Percentiles rank a stretch among this genome's conserved stretches.
phyloP scores from a whole-genome alignment of 306 rosid genomes.

The Myrica gale region DNA sequence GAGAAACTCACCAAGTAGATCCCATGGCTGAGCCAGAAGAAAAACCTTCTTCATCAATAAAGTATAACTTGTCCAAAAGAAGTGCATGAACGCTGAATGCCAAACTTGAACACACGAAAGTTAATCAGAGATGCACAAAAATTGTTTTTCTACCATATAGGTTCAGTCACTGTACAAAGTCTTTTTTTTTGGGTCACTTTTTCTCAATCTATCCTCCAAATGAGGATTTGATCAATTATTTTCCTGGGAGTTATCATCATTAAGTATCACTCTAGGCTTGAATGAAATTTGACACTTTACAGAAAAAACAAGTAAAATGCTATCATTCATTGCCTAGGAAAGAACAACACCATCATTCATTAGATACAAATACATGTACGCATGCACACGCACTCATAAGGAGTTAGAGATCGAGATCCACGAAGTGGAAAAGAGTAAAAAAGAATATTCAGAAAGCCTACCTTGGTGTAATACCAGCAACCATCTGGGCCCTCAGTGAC shows the following conservation, averaged over 20 bases:
- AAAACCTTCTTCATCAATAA: neutral
- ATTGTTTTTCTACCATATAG: neutral
- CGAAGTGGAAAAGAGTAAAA: conserved; percentile 8
- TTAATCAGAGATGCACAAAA: neutral
- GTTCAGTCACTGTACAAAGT: too few species aligned
- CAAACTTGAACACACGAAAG: neutral
- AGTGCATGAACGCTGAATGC: neutral
- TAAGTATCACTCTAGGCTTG: neutral
- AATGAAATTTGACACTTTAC: neutral
- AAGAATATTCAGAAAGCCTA: conserved; percentile 30
- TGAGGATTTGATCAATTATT: neutral
- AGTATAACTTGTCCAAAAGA: neutral
- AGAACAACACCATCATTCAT: neutral
- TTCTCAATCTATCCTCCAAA: neutral
- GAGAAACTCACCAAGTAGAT: neutral
- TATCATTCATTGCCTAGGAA: neutral
- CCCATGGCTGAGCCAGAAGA: neutral
- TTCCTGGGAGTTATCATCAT: neutral
- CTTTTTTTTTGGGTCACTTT: neutral
- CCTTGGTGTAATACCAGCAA: conserved; percentile 94
- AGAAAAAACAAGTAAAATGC: neutral
- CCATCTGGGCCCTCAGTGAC: conserved; percentile 97
- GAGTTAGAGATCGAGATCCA: conserved; percentile 10
- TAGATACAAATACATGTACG: neutral
- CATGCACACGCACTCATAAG: neutral